A percentile compares a stretch with the other conserved stretches of the same genome.
Conservation (phyloP, 78 protist genomes). For the Monocercomonoides exilis region DNA sequence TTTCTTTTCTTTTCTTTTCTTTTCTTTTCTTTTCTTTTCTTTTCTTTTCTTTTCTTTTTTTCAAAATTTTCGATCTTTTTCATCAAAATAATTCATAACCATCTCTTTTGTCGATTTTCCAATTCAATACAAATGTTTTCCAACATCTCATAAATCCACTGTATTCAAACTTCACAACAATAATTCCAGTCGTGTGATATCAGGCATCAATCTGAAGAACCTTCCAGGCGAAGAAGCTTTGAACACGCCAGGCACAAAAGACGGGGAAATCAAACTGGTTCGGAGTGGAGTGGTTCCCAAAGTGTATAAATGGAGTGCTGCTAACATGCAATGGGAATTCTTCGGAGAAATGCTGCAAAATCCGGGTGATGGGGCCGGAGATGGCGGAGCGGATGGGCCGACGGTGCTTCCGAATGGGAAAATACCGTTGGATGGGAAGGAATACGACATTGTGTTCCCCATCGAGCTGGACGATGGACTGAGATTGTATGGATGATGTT, state of each 20-base stretch:
- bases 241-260: background rate
- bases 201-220: background rate
- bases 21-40: too few species aligned
- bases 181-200: background rate
- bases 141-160: too few species aligned
- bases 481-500: background rate
- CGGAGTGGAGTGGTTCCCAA: background rate
- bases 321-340: background rate
- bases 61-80: too few species aligned
- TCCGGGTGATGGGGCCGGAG: background rate
- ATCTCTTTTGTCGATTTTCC: too few species aligned
- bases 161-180: too few species aligned
- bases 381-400: background rate
- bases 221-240: background rate
- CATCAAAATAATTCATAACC: too few species aligned
- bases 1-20: too few species aligned
- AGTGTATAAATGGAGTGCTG: background rate
- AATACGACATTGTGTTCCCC: background rate
- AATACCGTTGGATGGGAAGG: background rate
- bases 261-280: background rate
- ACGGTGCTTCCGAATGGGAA: background rate
- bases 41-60: too few species aligned
- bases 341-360: background rate
- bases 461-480: background rate
- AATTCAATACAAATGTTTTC: too few species aligned